Percentiles rank a stretch among this genome's conserved stretches.
phyloP scores from a whole-genome alignment of 1,284 basidiomycete species.

The Ustilago nuda region DNA sequence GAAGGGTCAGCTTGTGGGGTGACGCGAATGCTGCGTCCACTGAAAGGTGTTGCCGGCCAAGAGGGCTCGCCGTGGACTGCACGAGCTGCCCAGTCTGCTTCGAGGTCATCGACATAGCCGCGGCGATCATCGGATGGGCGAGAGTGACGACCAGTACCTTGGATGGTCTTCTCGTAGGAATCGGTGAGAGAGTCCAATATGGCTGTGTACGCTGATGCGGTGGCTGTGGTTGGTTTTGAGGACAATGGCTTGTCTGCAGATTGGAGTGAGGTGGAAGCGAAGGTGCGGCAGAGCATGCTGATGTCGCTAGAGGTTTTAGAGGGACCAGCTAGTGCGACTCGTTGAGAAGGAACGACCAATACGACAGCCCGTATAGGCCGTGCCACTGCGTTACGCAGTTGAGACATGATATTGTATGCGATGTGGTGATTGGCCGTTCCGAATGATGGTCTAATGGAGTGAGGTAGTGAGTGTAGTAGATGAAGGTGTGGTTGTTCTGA shows the following conservation, averaged over 20 bases:
- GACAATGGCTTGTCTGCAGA: conserved; percentile 14
- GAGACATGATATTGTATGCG: conserved; percentile 16
- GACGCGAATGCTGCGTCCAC: conserved; percentile 37
- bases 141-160: conserved; percentile 14
- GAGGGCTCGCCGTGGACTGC: conserved; percentile 38
- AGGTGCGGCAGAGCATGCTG: conserved; percentile 34
- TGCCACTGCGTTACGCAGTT: conserved; percentile 24
- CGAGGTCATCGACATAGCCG: conserved; percentile 43
- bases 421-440: not conserved
- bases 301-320: conserved; percentile 19
- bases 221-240: conserved; percentile 7
- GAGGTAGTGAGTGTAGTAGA: not conserved
- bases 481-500: not conserved
- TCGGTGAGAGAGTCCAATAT: conserved; percentile 43
- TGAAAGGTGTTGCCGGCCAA: conserved; percentile 48
- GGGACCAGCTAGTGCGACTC: conserved; percentile 13
- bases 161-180: conserved; percentile 28
- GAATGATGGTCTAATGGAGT: no score
- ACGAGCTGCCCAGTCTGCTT: conserved; percentile 37
- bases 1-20: conserved; percentile 32
- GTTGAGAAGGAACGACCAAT: conserved; percentile 5
- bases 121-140: conserved; percentile 34
- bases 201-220: conserved; percentile 36
- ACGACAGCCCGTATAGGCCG: conserved; percentile 19
- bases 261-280: conserved; percentile 36